phyloP scores from a whole-genome alignment of 2,329 filamentous ascomycete species.

The Fusarium gaditjirri region DNA sequence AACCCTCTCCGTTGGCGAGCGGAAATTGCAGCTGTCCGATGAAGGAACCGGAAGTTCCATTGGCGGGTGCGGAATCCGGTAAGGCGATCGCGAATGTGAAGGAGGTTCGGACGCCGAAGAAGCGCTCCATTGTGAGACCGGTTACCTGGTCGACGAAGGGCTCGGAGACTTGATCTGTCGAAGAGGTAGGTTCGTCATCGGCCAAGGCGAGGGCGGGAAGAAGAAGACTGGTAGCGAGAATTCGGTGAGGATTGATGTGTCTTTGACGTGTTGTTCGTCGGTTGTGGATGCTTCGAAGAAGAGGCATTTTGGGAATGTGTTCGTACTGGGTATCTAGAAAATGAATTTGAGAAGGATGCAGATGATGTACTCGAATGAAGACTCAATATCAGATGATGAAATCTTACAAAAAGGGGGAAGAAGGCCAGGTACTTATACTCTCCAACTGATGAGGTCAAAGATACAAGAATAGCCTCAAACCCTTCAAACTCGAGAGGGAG shows the following conservation, averaged over 20 bases:
- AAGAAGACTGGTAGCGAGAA: not conserved
- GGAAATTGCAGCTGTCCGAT: slow-evolving; percentile 8
- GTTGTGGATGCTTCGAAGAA: not conserved
- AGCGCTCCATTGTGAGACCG: slow-evolving; percentile 20
- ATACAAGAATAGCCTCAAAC: slow-evolving; percentile 3
- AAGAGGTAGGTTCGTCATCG: slow-evolving; percentile 6
- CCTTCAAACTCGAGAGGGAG: accelerated
- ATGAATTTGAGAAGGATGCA: accelerated
- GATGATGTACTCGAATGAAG: accelerated
- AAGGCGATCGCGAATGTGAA: not conserved
- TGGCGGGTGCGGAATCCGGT: not conserved
- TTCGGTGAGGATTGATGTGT: slow-evolving; percentile 2
- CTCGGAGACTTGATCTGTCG: not conserved
- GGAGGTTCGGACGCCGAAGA: not conserved
- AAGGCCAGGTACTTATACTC: accelerated
- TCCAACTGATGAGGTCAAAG: not conserved
- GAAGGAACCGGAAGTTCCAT: not conserved
- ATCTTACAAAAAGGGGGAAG: accelerated
- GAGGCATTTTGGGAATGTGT: not conserved
- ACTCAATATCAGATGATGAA: not conserved
- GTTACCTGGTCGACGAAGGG: slow-evolving; percentile 11
- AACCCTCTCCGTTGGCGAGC: not conserved
- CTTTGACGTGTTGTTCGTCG: not conserved
- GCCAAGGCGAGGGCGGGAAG: not conserved
- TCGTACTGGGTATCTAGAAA: not conserved